Percentiles rank a stretch among this genome's conserved stretches.
These are phyloP conservation scores for Strobilomyces confusus DNA, from an alignment of 768 basidiomycete genomes.

Conservation along the genomic window DNA sequence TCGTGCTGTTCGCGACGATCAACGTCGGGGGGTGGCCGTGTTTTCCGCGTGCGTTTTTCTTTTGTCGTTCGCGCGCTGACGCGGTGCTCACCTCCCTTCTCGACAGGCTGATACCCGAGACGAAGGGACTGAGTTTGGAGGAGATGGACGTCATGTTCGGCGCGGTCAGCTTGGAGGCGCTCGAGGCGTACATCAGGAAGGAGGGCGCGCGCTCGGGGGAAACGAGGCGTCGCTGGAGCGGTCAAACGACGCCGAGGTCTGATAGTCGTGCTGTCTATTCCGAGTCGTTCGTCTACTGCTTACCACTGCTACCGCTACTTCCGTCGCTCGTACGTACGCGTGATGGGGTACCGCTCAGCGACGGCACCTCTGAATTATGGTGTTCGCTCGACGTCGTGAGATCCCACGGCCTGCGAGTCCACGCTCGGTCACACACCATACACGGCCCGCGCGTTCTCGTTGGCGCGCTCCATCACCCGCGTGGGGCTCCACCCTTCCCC, in stretches of 20 bases:
- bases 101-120: constrained; percentile 25
- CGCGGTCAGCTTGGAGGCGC: constrained; percentile 49
- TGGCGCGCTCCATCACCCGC: constrained; percentile 55
- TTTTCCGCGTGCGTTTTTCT: constrained; percentile 54
- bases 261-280: not conserved
- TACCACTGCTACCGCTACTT: not conserved
- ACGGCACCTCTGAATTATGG: no score
- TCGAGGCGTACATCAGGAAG: constrained; percentile 48
- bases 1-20: constrained; percentile 73
- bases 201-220: constrained; percentile 30
- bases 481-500: constrained; percentile 49
- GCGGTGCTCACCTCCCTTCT: no score
- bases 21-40: constrained; percentile 67
- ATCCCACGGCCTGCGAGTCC: no score
- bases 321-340: no score
- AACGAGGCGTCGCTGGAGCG: not conserved
- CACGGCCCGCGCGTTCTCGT: constrained; percentile 58
- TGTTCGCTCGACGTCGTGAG: no score
- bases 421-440: constrained; percentile 42
- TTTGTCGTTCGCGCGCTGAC: not conserved
- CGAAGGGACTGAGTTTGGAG: constrained; percentile 52
- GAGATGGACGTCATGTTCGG: constrained; percentile 61
- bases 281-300: not conserved
- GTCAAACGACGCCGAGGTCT: constrained; percentile 5
- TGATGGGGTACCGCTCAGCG: no score